Evolutionary conservation across 1,284 basidiomycete genomes (phyloP).

Genomic region (Microbotryum saponariae): DNA sequence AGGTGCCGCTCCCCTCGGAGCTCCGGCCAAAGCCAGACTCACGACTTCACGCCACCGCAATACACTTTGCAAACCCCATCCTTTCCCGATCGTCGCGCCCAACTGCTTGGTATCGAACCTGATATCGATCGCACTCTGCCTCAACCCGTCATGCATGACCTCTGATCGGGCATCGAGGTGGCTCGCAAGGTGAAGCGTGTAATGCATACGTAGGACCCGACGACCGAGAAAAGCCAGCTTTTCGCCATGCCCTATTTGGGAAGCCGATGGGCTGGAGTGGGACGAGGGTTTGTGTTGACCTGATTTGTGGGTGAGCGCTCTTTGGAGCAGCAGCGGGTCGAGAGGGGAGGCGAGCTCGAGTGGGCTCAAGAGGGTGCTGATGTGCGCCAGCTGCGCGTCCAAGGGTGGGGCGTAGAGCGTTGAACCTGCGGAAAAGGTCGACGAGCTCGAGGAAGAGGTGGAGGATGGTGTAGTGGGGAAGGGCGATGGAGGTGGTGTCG

Average conservation of each 20-base stretch:
- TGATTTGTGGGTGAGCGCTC: background rate
- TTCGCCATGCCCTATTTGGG: background rate
- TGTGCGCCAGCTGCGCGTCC: background rate
- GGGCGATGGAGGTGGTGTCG: background rate
- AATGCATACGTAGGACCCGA: background rate
- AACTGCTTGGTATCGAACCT: slow-evolving; percentile 25
- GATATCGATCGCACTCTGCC: slow-evolving; percentile 5
- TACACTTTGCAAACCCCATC: slow-evolving; percentile 17
- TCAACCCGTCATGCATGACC: too few relatives aligned
- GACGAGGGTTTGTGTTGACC: background rate
- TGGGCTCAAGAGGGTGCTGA: background rate
- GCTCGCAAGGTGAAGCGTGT: background rate
- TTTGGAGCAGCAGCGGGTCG: background rate
- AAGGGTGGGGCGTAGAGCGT: background rate
- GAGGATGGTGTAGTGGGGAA: background rate
- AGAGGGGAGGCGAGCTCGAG: background rate
- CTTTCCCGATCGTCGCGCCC: slow-evolving; percentile 23
- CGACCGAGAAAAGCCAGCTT: slow-evolving; percentile 1
- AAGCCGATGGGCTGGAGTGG: background rate
- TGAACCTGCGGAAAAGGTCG: background rate
- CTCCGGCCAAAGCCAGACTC: background rate
- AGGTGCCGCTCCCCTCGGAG: too few relatives aligned
- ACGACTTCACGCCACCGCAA: slow-evolving; percentile 26
- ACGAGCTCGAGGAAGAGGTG: background rate
- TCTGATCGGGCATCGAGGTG: too few relatives aligned